A percentile compares a stretch with the other conserved stretches of the same genome.
Conservation (phyloP, 2,329 filamentous ascomycete species). For the Sporothrix curviconia region DNA sequence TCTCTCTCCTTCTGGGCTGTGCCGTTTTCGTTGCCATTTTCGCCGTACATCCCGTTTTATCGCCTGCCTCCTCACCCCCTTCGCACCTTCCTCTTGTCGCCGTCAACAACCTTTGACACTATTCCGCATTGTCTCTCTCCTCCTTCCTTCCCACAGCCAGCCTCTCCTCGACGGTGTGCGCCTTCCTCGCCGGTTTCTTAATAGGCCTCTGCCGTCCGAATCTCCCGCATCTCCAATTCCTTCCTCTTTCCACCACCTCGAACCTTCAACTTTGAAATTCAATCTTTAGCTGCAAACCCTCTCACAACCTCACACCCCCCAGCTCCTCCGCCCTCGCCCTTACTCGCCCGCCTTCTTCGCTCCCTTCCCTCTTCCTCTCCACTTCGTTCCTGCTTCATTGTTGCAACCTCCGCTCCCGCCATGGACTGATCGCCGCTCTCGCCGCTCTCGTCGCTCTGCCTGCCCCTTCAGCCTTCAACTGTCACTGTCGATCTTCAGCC, state of each 20-base stretch:
- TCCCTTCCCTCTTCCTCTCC: neutral
- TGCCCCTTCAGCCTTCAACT: neutral
- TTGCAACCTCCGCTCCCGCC: neutral
- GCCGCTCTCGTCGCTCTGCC: neutral
- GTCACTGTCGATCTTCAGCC: slow-evolving; percentile 12
- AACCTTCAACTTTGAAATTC: neutral
- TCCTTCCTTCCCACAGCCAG: neutral
- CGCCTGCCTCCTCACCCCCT: neutral
- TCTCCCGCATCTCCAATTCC: neutral
- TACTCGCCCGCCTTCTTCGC: neutral
- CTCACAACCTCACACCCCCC: neutral
- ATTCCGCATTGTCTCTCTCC: slow-evolving; percentile 1
- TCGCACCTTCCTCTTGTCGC: neutral
- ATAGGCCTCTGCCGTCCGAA: neutral
- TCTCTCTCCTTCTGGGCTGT: neutral
- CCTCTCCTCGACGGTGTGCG: neutral
- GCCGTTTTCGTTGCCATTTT: neutral
- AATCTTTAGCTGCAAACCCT: neutral
- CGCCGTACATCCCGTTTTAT: neutral
- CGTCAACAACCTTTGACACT: neutral
- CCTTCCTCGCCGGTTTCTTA: neutral
- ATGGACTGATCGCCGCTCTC: slow-evolving; percentile 8
- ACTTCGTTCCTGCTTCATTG: neutral
- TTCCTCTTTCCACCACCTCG: neutral
- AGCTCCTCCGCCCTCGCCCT: neutral